phyloP scores from a whole-genome alignment of 345 rosid genomes.

The Bruguiera sexangula region DNA sequence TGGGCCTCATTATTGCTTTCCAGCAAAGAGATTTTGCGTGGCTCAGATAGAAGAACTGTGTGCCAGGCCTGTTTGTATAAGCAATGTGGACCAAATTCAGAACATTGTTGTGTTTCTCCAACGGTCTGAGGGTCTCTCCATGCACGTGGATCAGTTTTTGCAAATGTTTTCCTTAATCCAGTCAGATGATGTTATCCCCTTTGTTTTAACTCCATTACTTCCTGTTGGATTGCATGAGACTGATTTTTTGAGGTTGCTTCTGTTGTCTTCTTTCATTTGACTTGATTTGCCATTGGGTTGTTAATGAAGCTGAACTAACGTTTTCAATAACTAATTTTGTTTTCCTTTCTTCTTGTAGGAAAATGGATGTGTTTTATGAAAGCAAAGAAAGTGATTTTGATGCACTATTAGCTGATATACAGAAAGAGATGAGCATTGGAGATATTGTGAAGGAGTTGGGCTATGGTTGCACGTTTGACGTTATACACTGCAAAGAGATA shows the following conservation, averaged over 20 bases:
- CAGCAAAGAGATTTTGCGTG: slow-evolving; percentile 72
- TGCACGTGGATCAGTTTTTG: slow-evolving; percentile 65
- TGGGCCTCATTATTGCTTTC: background rate
- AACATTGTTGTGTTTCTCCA: slow-evolving; percentile 68
- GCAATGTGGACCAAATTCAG: slow-evolving; percentile 70
- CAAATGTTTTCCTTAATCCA: slow-evolving; percentile 62
- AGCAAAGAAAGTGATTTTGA: slow-evolving; percentile 62
- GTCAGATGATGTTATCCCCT: slow-evolving; percentile 44
- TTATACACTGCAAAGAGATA: slow-evolving; percentile 62
- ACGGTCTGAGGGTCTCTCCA: slow-evolving; percentile 62
- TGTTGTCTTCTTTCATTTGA: slow-evolving; percentile 5
- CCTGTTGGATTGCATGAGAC: slow-evolving; percentile 53
- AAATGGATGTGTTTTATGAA: slow-evolving; percentile 40
- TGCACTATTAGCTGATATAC: slow-evolving; percentile 74
- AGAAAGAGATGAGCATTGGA: slow-evolving; percentile 70
- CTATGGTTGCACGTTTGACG: slow-evolving; percentile 77
- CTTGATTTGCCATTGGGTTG: background rate
- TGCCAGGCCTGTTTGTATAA: slow-evolving; percentile 44
- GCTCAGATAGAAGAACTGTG: slow-evolving; percentile 58
- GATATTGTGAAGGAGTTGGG: slow-evolving; percentile 85
- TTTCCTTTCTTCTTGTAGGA: slow-evolving; percentile 36
- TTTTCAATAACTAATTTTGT: slow-evolving; percentile 7
- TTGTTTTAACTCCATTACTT: slow-evolving; percentile 58
- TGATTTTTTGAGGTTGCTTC: slow-evolving; percentile 51
- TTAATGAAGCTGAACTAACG: background rate